phyloP scores from a whole-genome alignment of 345 rosid species.

The Draba incana region DNA sequence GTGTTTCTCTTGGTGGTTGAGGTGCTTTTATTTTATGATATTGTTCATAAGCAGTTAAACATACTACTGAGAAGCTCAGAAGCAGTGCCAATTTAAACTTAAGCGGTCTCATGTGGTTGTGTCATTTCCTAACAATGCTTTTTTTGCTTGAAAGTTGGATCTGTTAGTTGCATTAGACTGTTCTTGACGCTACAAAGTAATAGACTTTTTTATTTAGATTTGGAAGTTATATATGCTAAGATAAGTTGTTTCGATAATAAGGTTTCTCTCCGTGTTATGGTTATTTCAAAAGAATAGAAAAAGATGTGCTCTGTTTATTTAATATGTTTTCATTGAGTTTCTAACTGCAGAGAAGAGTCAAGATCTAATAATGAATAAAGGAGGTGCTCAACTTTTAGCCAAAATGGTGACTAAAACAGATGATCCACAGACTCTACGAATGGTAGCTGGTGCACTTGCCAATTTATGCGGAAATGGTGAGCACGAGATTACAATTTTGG shows the following conservation, averaged over 20 bases:
- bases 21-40: slow-evolving; percentile 6
- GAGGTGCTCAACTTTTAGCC: slow-evolving; percentile 79
- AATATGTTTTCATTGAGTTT: slow-evolving; percentile 11
- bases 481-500: slow-evolving; percentile 23
- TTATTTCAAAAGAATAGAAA: not conserved
- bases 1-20: slow-evolving; percentile 23
- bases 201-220: no score
- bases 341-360: slow-evolving; percentile 70
- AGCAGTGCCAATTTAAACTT: not conserved
- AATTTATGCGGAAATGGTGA: slow-evolving; percentile 94
- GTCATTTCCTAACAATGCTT: slow-evolving; percentile 21
- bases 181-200: no score
- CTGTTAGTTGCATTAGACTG: slow-evolving; percentile 5
- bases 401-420: slow-evolving; percentile 73
- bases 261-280: not conserved
- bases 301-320: slow-evolving; percentile 1
- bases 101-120: slow-evolving; percentile 3
- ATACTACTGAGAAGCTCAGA: slow-evolving; percentile 11
- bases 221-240: not conserved
- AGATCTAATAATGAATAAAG: slow-evolving; percentile 81
- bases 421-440: slow-evolving; percentile 86
- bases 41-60: slow-evolving; percentile 3
- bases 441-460: slow-evolving; percentile 97
- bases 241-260: not conserved
- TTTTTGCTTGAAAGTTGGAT: slow-evolving; percentile 12